A percentile compares a stretch with the other conserved stretches of the same genome.
These are phyloP conservation scores for Leptographium lundbergii DNA, from an alignment of 2,329 filamentous ascomycete species.

Conservation along the genomic window DNA sequence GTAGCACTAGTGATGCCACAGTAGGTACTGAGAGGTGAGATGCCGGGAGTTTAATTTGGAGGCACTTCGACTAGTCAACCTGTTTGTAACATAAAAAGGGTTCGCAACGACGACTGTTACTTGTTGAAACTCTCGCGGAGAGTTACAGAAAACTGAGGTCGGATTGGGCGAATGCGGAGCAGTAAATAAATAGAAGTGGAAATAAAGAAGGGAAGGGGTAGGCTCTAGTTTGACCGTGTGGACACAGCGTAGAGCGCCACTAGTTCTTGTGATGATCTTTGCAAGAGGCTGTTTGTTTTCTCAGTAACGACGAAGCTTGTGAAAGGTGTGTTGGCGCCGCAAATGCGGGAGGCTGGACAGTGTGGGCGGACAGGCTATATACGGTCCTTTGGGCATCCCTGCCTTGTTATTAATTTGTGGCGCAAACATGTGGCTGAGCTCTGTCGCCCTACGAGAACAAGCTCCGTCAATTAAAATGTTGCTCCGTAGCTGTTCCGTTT, in stretches of 20 bases:
- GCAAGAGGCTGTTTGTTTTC: background rate
- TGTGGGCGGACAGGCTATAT: constrained; percentile 12
- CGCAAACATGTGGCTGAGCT: constrained; percentile 1
- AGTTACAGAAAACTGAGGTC: background rate
- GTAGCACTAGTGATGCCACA: constrained; percentile 1
- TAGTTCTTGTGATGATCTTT: constrained; percentile 3
- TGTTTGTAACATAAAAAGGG: too few species aligned
- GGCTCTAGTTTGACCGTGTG: too few species aligned
- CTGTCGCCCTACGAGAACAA: background rate
- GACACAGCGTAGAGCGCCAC: background rate
- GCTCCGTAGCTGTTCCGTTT: too few species aligned
- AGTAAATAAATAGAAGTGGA: background rate
- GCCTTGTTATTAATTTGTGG: background rate
- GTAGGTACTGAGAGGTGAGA: background rate
- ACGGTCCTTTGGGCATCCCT: constrained; percentile 9
- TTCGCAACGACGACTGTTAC: background rate
- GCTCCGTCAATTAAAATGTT: too few species aligned
- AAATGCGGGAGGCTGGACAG: constrained; percentile 12
- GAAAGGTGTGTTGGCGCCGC: constrained; percentile 6
- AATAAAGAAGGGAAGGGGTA: background rate
- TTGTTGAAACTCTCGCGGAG: background rate
- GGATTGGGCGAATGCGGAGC: background rate
- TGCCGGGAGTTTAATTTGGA: background rate
- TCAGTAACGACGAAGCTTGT: constrained; percentile 6
- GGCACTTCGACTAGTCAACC: background rate